These are phyloP conservation scores for Alternaria angustiovoidea DNA, from an alignment of 2,329 filamentous ascomycete genomes.

Conservation along the genomic window DNA sequence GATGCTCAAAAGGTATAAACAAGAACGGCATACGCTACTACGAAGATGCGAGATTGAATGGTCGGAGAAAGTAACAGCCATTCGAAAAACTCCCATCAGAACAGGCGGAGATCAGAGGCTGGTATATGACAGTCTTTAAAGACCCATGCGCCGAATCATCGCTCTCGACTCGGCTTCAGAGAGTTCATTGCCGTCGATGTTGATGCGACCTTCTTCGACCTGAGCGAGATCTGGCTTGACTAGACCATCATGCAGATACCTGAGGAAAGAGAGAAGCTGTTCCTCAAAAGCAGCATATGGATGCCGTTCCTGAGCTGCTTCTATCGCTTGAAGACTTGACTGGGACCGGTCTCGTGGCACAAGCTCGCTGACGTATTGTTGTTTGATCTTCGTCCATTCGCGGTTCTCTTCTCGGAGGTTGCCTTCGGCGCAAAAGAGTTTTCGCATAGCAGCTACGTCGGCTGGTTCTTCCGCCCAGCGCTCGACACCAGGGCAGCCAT, in stretches of 20 bases:
- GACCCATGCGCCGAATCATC: conserved; percentile 44
- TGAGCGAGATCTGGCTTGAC: conserved; percentile 61
- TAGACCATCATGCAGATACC: conserved; percentile 53
- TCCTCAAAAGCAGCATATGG: conserved; percentile 52
- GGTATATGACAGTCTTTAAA: conserved; percentile 23
- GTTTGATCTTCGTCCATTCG: conserved; percentile 51
- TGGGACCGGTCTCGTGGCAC: conserved; percentile 9
- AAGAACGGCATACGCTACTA: conserved; percentile 1
- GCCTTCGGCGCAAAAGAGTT: conserved; percentile 47
- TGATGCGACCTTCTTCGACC: conserved; percentile 58
- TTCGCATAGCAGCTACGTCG: conserved; percentile 43
- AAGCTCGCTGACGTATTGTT: conserved; percentile 44
- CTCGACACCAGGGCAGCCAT: conserved; percentile 49
- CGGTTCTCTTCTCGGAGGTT: conserved; percentile 36
- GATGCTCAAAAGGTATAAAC: conserved; percentile 1
- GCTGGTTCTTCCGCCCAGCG: conserved; percentile 32
- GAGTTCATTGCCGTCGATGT: conserved; percentile 42
- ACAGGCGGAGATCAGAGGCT: neutral
- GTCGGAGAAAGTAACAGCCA: neutral
- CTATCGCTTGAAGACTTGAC: conserved; percentile 26
- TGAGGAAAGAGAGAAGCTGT: conserved; percentile 53
- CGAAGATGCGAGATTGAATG: neutral
- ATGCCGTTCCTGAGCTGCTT: conserved; percentile 43
- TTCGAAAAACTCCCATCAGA: neutral
- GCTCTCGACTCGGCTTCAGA: conserved; percentile 41